These are phyloP conservation scores for Lentinula guzmanii DNA, from an alignment of 768 basidiomycete genomes.

Conservation along the genomic window DNA sequence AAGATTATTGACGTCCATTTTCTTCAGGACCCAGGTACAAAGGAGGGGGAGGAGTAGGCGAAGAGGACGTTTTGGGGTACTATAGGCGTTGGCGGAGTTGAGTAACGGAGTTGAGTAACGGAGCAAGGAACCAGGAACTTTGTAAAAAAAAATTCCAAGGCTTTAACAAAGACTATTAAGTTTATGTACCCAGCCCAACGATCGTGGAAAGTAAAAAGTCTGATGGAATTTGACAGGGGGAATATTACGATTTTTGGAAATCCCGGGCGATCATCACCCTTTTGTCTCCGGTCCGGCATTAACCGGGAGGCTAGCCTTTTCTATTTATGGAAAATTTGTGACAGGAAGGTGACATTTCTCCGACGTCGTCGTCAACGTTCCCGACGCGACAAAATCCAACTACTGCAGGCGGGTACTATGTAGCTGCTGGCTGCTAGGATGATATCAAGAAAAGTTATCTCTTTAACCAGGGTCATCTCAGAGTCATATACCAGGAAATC, in stretches of 20 bases:
- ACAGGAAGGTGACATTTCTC: not conserved
- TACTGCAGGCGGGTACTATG: too few species aligned
- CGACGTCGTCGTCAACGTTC: not conserved
- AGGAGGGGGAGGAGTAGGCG: not conserved
- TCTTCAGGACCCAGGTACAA: not conserved
- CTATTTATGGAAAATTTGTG: not conserved
- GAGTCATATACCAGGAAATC: too few species aligned
- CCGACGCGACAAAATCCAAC: not conserved
- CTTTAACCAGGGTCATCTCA: too few species aligned
- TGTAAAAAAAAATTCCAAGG: not conserved
- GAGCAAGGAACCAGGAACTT: not conserved
- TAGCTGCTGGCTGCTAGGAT: too few species aligned
- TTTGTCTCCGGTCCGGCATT: not conserved
- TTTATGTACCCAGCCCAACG: not conserved
- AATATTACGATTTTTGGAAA: not conserved
- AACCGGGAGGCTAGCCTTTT: not conserved
- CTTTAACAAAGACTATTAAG: not conserved
- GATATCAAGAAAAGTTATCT: too few species aligned
- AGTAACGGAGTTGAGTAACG: not conserved
- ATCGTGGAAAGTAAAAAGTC: not conserved
- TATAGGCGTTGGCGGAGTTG: not conserved
- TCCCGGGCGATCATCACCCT: not conserved
- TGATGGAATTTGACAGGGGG: not conserved
- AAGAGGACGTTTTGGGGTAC: not conserved
- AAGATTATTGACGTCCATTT: not conserved